phyloP scores from a whole-genome alignment of 176 grass and related monocot species.

The Aegilops longissima region DNA sequence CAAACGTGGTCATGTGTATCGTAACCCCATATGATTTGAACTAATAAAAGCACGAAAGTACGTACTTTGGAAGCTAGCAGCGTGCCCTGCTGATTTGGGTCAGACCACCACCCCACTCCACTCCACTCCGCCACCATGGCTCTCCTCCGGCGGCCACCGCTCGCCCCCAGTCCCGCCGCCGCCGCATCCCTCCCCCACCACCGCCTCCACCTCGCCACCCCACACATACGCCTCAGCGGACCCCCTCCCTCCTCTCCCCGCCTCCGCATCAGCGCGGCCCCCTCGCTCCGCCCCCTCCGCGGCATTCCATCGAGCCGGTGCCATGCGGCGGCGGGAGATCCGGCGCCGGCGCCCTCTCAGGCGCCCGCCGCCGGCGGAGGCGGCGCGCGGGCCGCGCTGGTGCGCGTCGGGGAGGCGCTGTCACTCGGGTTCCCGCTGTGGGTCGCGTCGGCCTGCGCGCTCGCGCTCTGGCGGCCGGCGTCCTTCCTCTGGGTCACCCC shows the following conservation, averaged over 20 bases:
- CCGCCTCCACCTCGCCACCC: background rate
- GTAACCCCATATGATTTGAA: too few relatives aligned
- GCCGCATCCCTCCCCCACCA: background rate
- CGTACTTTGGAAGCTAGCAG: too few relatives aligned
- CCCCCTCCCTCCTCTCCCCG: background rate
- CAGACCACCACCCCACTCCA: background rate
- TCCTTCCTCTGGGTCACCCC: constrained; percentile 71
- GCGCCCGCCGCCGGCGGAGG: background rate
- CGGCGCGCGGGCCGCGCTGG: constrained; percentile 12
- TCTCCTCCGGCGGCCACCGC: constrained; percentile 28
- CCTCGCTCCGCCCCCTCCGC: background rate
- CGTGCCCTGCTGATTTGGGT: background rate
- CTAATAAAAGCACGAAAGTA: too few relatives aligned
- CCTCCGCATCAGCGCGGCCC: background rate
- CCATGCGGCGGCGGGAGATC: constrained; percentile 14
- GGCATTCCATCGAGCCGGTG: constrained; percentile 4
- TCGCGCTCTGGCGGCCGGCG: constrained; percentile 64
- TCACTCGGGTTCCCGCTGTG: constrained; percentile 86
- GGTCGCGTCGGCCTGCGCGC: constrained; percentile 58
- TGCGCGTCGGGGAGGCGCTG: constrained; percentile 56
- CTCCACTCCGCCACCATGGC: constrained; percentile 23
- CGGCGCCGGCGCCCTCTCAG: background rate
- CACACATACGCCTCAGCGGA: background rate
- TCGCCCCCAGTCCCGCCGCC: background rate
- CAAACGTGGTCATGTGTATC: too few relatives aligned